Percentiles rank a stretch among this genome's conserved stretches.
phyloP scores from a whole-genome alignment of 1,284 basidiomycete species.

The Naganishia sp. region DNA sequence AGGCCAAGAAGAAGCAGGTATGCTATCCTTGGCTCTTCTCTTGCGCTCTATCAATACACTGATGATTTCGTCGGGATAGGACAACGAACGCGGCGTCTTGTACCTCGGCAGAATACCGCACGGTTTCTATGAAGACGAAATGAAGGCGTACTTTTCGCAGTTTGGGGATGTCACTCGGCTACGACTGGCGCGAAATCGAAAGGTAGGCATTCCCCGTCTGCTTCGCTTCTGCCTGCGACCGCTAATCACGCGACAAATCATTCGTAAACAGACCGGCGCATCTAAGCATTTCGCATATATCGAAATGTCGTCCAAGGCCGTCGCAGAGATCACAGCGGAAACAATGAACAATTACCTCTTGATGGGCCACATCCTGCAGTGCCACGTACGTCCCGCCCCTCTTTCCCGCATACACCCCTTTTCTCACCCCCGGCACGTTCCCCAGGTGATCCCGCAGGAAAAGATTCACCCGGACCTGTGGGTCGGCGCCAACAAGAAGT shows the following conservation, averaged over 20 bases:
- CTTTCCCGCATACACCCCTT: neutral
- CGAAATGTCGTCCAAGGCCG: constrained; percentile 85
- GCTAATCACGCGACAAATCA: neutral
- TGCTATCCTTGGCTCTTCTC: constrained; percentile 41
- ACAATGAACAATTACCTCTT: constrained; percentile 99
- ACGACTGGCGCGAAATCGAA: constrained; percentile 89
- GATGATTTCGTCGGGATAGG: constrained; percentile 36
- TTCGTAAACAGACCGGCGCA: constrained; percentile 70
- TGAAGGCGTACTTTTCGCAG: constrained; percentile 89
- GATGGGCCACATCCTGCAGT: constrained; percentile 87
- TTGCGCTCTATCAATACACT: neutral
- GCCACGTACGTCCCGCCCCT: constrained; percentile 59
- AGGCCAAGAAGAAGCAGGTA: constrained; percentile 76
- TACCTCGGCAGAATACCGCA: constrained; percentile 91
- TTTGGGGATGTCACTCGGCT: constrained; percentile 89
- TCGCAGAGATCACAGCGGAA: constrained; percentile 92
- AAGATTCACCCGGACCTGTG: constrained; percentile 90
- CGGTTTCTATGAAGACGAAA: constrained; percentile 94
- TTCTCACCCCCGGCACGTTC: neutral
- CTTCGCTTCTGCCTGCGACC: neutral
- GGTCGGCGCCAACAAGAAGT: constrained; percentile 95
- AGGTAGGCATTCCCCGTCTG: constrained; percentile 58
- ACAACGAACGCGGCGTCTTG: constrained; percentile 73
- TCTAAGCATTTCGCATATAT: constrained; percentile 98
- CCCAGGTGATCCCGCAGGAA: constrained; percentile 71